Evolutionary conservation across 75 land plant genomes (phyloP), one percentile per base, ranked within the genome.

Genomic region (Sequoia sempervirens): DNA sequence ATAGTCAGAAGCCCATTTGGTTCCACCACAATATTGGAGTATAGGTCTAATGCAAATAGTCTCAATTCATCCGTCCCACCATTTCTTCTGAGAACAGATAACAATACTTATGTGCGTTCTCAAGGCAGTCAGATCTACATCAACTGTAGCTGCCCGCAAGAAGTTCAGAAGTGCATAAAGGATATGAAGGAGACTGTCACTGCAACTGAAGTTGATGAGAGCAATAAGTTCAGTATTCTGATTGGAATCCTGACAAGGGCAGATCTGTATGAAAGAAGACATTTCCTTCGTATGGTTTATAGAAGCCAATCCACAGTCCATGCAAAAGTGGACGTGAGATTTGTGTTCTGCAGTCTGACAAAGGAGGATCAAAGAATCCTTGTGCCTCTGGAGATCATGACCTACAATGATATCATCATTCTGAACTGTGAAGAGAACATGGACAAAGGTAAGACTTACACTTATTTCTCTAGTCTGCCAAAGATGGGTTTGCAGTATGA

Each of bases 401-500:
- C 37, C 13, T 88, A 78, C 82, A 81, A 90, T 23, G 94, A 94
- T 74, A 88, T 94, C 56, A 82, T 94, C 2, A 85, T 93, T 37
- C 85, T 93, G 52, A 86, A 92, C 78, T 90, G 91, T 80, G 47
- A 78, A 13, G 53, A 50, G 2, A 50, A 50, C 14, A 50, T 50
- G 53, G 13, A 50, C 53, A 2, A 50, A 13, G 53, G 53, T 50
- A 50, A 50, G 53, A 50, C 53, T 50, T 50, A 50, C 12, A 13
- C 53, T 50, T 50, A 50, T 50, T 50, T 50, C 2, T 50, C 53
- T 13, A 50, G 53, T 50, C 15, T 50, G 53, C 53, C 53, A 40
- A 95, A 96, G 85, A 82, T 46, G 18, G 84, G 79, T 23, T 85
- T 88, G 43, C 90, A 87, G 18, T 94, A 94, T 68, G 92, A 94